A percentile compares a stretch with the other conserved stretches of the same genome.
Evolutionary conservation across 306 rosid genomes (phyloP).

Genomic region (Quercus agrifolia): DNA sequence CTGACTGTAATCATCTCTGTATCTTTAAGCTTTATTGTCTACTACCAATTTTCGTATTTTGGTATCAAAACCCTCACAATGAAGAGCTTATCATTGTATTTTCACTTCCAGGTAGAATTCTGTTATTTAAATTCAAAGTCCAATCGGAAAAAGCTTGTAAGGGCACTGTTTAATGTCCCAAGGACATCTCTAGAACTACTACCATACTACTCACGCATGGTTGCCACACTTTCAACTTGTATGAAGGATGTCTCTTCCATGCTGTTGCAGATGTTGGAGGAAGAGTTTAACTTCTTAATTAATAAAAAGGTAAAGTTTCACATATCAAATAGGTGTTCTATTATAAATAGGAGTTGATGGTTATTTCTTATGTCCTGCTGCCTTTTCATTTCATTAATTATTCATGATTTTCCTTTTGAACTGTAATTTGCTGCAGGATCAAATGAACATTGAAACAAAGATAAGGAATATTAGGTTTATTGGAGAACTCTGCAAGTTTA

Average conservation of each 20-base stretch:
- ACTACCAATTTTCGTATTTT: slow-evolving; percentile 8
- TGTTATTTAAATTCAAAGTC: slow-evolving; percentile 95
- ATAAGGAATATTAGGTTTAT: slow-evolving; percentile 95
- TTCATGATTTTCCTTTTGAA: slow-evolving; percentile 11
- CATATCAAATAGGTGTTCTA: background rate
- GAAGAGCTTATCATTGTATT: slow-evolving; percentile 16
- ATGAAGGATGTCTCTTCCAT: slow-evolving; percentile 92
- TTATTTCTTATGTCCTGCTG: background rate
- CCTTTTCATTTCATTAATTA: background rate
- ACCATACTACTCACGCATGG: slow-evolving; percentile 95
- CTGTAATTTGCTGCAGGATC: slow-evolving; percentile 65
- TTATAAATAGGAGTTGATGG: background rate
- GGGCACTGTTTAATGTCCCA: slow-evolving; percentile 94
- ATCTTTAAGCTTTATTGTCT: slow-evolving; percentile 11
- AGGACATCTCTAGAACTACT: slow-evolving; percentile 94
- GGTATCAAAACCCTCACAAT: slow-evolving; percentile 2
- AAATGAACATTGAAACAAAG: slow-evolving; percentile 98
- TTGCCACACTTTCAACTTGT: slow-evolving; percentile 92
- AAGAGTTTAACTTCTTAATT: slow-evolving; percentile 91
- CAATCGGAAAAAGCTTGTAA: slow-evolving; percentile 84
- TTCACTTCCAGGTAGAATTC: slow-evolving; percentile 76
- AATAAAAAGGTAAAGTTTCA: slow-evolving; percentile 77
- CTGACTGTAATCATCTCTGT: slow-evolving; percentile 64
- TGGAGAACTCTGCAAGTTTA: slow-evolving; percentile 99
- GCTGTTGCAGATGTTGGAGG: slow-evolving; percentile 91